Base-by-base conservation (phyloP, 2,329 filamentous ascomycete species). In the Diaporthe australafricana region DNA sequence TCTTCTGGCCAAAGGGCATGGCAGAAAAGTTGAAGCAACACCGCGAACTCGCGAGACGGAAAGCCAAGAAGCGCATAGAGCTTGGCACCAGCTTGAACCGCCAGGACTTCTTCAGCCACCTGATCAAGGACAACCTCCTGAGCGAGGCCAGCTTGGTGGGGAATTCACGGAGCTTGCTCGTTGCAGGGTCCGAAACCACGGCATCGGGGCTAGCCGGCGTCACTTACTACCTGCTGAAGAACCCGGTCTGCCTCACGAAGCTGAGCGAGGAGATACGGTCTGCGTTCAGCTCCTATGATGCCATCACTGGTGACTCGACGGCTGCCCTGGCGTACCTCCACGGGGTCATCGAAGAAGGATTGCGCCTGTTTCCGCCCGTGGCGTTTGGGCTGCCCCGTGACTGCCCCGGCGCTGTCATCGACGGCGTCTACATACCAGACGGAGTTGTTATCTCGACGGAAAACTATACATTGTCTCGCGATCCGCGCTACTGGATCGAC, bases 401-500 rank as follows among this genome's bases (percentile, higher is more conserved):
- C 38, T 76, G 77, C 3, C 77, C 79, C 17, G 83, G 83, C 7
- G 79, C 77, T 1, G 75, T 63, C 1, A 78, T 84, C 66, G 74
- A 75, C 25, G 79, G 78, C 8, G 60, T 75, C 14, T 80, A 73
- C 32, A 71, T 84, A 0, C 80, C 81, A 1, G 76, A 79, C 68
- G 76, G 76, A 47, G 86, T 82, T 0, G 75, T 78, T 3, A 79
- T 88, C 0, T 80, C 81, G 0, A 79, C 87, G 1, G 81, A 83
- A 52, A 84, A 87, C 47, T 85, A 80, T 75, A 79, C 84, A 2
- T 77, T 83, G 17, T 84, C 84, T 72, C 83, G 82, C 72, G 83
- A 83, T 65, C 79, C 83, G 3, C 75, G 78, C 7, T 79, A 86
- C 74, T 89, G 87, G 76, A 78, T 78, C 7, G 79, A 85, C 1